Percentiles rank a stretch among this genome's conserved stretches.
These are phyloP conservation scores for Dendrocalamus sinicus DNA, from an alignment of 176 grass and related monocot genomes.

Conservation along the genomic window DNA sequence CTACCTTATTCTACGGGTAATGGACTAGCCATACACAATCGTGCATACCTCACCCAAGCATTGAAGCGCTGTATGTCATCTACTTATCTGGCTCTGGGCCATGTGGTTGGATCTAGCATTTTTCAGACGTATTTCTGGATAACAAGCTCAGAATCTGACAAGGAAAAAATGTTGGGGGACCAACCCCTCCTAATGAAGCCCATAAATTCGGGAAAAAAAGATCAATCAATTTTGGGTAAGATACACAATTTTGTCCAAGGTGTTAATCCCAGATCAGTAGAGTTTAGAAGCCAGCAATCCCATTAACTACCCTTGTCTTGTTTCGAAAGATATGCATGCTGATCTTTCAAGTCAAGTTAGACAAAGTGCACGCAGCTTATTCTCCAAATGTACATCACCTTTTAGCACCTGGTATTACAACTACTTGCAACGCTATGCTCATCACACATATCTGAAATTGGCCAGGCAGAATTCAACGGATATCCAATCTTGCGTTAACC, in stretches of 20 bases:
- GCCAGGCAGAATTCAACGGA: neutral
- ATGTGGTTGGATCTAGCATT: neutral
- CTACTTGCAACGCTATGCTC: neutral
- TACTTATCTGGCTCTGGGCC: neutral
- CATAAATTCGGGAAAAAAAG: no score
- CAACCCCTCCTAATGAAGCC: neutral
- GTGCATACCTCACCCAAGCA: neutral
- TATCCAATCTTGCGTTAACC: neutral
- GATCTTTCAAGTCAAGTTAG: neutral
- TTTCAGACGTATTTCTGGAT: neutral
- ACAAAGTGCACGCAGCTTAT: neutral
- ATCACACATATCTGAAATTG: neutral
- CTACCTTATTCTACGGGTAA: neutral
- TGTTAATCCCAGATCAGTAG: neutral
- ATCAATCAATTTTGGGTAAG: neutral
- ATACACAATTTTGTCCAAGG: neutral
- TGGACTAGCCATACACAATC: neutral
- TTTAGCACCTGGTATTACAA: neutral
- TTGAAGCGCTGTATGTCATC: neutral
- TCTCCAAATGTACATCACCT: neutral
- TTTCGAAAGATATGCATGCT: neutral
- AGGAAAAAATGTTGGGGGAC: neutral
- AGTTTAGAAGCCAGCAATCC: neutral
- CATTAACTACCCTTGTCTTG: neutral
- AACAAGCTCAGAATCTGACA: neutral